Percentiles rank a stretch among this genome's conserved stretches.
These are phyloP conservation scores for Blepharisma japonicum DNA, from an alignment of 73 alveolate species.

Conservation along the genomic window DNA sequence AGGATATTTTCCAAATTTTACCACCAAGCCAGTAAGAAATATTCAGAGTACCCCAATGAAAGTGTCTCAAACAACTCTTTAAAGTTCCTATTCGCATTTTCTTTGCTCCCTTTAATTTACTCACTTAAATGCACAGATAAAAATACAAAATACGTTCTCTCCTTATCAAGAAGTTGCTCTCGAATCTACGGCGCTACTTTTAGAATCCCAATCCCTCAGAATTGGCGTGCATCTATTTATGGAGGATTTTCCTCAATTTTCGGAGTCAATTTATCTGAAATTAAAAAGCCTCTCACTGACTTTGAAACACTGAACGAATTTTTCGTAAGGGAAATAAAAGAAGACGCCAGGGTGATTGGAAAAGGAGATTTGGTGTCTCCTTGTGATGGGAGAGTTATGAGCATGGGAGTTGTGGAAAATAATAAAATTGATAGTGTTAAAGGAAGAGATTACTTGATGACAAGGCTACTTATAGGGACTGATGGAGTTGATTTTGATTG, in stretches of 20 bases:
- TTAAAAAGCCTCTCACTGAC: slow-evolving; percentile 32
- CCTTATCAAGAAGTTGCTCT: neutral
- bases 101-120: too few species aligned
- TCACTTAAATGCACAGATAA: too few species aligned
- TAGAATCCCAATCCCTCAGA: slow-evolving; percentile 4
- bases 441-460: slow-evolving; percentile 44
- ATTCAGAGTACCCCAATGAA: too few species aligned
- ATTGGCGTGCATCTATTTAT: neutral
- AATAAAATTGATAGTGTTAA: slow-evolving; percentile 40
- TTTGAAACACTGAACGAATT: slow-evolving; percentile 65
- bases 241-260: slow-evolving; percentile 19
- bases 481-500: slow-evolving; percentile 24
- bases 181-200: neutral
- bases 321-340: slow-evolving; percentile 66
- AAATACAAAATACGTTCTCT: neutral
- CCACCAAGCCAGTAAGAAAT: too few species aligned
- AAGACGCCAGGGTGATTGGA: slow-evolving; percentile 34
- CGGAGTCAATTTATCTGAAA: slow-evolving; percentile 1
- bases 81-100: too few species aligned
- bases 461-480: slow-evolving; percentile 45
- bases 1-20: too few species aligned
- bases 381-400: slow-evolving; percentile 39
- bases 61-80: too few species aligned
- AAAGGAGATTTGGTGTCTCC: slow-evolving; percentile 40
- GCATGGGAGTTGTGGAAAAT: slow-evolving; percentile 30